Conservation (phyloP, 1,284 basidiomycete genomes). For the Jaminaea rosea region DNA sequence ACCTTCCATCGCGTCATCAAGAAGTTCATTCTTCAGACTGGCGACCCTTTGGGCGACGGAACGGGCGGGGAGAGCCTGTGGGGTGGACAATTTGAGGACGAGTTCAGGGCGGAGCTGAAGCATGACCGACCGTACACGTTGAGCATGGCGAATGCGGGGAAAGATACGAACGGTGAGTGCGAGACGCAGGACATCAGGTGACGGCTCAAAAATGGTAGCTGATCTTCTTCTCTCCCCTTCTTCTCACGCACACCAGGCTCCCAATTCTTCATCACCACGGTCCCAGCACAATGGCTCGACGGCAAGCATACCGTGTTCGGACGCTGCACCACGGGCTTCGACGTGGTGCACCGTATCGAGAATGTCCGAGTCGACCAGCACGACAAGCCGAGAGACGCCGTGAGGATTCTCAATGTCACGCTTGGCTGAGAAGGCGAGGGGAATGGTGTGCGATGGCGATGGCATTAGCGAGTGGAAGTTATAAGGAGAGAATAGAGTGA, state of each 20-base stretch:
- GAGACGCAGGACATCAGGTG: too few species aligned
- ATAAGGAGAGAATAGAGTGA: too few species aligned
- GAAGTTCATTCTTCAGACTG: constrained; percentile 99
- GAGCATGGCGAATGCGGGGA: constrained; percentile 97
- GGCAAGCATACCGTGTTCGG: constrained; percentile 57
- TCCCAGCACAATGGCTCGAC: constrained; percentile 81
- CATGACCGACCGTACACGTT: constrained; percentile 95
- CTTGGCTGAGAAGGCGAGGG: too few species aligned
- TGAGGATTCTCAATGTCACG: constrained; percentile 6
- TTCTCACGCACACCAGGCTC: constrained; percentile 50
- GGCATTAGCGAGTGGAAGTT: too few species aligned
- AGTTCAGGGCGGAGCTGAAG: constrained; percentile 76
- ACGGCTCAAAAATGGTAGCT: too few species aligned
- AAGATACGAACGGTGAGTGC: constrained; percentile 65
- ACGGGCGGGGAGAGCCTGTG: constrained; percentile 90
- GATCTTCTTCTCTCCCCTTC: neutral
- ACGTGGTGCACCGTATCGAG: constrained; percentile 69
- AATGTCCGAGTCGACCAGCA: constrained; percentile 53
- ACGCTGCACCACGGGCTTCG: constrained; percentile 52
- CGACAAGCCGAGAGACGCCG: constrained; percentile 46
- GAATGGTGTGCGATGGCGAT: too few species aligned
- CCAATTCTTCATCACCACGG: constrained; percentile 98
- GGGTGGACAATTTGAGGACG: constrained; percentile 90
- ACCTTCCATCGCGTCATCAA: constrained; percentile 97
- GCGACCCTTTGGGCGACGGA: constrained; percentile 91